Evolutionary conservation across 495 filamentous ascomycete genomes (phyloP).

Genomic region (Aspergillus sparsus): DNA sequence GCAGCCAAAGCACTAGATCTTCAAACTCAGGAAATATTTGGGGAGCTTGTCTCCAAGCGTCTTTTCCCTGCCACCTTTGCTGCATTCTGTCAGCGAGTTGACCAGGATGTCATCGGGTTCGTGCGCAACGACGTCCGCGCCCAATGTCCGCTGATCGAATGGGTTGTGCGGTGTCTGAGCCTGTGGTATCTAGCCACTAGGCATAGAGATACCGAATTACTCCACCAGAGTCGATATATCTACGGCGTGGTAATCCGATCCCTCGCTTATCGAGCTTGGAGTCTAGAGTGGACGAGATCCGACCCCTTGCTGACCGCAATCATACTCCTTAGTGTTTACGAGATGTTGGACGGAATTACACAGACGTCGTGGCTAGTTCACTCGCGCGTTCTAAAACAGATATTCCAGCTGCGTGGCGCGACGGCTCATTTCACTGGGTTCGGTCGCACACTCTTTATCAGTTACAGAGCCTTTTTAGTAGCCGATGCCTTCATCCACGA

Average conservation of each 20-base stretch:
- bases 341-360: constrained; percentile 1
- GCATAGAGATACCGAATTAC: background rate
- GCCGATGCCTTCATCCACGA: background rate
- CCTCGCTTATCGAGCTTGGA: background rate
- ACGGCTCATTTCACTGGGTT: background rate
- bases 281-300: background rate
- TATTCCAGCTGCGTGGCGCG: constrained; percentile 2
- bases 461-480: background rate
- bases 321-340: background rate
- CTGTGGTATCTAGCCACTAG: background rate
- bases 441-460: background rate
- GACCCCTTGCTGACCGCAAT: background rate
- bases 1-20: constrained; percentile 3
- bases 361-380: background rate
- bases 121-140: background rate
- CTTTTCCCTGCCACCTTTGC: constrained; percentile 6
- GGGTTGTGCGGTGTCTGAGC: constrained; percentile 3
- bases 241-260: background rate
- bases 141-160: background rate
- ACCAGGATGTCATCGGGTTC: constrained; percentile 6
- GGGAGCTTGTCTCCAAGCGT: background rate
- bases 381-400: background rate
- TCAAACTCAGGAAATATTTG: constrained; percentile 5
- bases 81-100: background rate
- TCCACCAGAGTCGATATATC: constrained; percentile 8